These are phyloP conservation scores for Pichia sp. DNA, from an alignment of 1,139 yeast species.

Conservation along the genomic window DNA sequence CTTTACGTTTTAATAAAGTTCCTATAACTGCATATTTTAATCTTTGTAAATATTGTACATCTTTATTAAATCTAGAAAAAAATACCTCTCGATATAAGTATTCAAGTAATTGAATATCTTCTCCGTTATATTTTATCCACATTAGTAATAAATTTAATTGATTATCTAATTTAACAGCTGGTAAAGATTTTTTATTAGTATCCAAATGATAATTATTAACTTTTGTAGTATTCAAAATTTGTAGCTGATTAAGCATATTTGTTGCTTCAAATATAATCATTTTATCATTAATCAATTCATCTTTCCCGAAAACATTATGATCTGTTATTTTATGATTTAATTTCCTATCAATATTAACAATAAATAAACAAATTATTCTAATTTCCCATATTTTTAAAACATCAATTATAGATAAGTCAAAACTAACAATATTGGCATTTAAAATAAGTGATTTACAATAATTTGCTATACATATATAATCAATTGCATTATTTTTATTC, in stretches of 20 bases:
- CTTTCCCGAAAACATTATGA: neutral
- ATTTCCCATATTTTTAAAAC: slow-evolving; percentile 31
- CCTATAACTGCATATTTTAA: slow-evolving; percentile 2
- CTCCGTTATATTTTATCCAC: slow-evolving; percentile 27
- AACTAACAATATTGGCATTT: slow-evolving; percentile 18
- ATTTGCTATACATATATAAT: slow-evolving; percentile 21
- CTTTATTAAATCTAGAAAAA: slow-evolving; percentile 9
- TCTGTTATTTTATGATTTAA: neutral
- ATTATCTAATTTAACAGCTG: neutral
- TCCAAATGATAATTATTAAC: neutral
- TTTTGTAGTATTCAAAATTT: neutral
- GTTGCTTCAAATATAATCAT: slow-evolving; percentile 9
- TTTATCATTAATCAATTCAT: slow-evolving; percentile 7
- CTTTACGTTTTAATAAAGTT: slow-evolving; percentile 1
- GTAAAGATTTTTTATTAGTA: neutral
- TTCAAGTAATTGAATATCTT: slow-evolving; percentile 25
- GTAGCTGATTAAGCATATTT: slow-evolving; percentile 16
- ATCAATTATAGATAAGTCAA: slow-evolving; percentile 20
- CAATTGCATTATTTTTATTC: neutral
- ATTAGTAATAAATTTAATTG: slow-evolving; percentile 7
- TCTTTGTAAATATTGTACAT: slow-evolving; percentile 2
- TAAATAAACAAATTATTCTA: slow-evolving; percentile 26
- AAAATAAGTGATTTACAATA: slow-evolving; percentile 25
- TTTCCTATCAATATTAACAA: slow-evolving; percentile 17
- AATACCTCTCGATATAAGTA: slow-evolving; percentile 28